These are phyloP conservation scores for Leptomonas seymouri DNA, from an alignment of 208 protist genomes.

Conservation along the genomic window DNA sequence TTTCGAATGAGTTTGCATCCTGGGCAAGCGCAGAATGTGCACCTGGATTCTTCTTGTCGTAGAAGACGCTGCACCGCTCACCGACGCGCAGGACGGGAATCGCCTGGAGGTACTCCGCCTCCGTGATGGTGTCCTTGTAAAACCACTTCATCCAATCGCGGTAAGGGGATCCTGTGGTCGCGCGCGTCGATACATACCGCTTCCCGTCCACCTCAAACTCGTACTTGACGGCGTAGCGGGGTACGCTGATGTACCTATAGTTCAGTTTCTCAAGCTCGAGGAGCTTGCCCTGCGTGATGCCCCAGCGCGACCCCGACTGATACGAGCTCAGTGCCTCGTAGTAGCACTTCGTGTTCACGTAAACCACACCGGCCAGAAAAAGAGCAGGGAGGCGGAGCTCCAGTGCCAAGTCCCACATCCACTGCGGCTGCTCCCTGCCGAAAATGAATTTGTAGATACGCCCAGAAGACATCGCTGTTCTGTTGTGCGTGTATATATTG, in stretches of 20 bases:
- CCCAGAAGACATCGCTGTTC: conserved; percentile 55
- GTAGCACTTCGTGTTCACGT: conserved; percentile 83
- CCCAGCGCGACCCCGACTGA: conserved; percentile 70
- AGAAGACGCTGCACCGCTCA: conserved; percentile 84
- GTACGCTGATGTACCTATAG: conserved; percentile 87
- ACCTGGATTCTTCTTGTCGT: conserved; percentile 80
- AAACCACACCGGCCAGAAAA: conserved; percentile 58
- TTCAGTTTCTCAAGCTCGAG: conserved; percentile 87
- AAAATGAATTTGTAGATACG: conserved; percentile 70
- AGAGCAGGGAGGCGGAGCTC: conserved; percentile 80
- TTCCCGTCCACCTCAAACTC: conserved; percentile 87
- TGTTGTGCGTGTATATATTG: background rate
- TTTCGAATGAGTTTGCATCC: conserved; percentile 90
- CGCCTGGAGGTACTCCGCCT: conserved; percentile 88
- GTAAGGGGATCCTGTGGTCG: conserved; percentile 86
- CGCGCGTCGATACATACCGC: conserved; percentile 73
- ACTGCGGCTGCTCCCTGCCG: conserved; percentile 80
- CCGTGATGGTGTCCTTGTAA: conserved; percentile 89
- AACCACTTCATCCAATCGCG: conserved; percentile 76
- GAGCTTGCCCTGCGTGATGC: conserved; percentile 72
- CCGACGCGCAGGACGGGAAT: conserved; percentile 85
- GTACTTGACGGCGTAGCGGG: conserved; percentile 83
- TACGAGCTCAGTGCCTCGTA: conserved; percentile 76
- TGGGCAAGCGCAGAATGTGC: conserved; percentile 77
- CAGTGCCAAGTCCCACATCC: conserved; percentile 88